Percentiles rank a stretch among this genome's conserved stretches.
Evolutionary conservation across 371 early-diverging fungal species (phyloP).

Genomic region (Mucor velutinosus): DNA sequence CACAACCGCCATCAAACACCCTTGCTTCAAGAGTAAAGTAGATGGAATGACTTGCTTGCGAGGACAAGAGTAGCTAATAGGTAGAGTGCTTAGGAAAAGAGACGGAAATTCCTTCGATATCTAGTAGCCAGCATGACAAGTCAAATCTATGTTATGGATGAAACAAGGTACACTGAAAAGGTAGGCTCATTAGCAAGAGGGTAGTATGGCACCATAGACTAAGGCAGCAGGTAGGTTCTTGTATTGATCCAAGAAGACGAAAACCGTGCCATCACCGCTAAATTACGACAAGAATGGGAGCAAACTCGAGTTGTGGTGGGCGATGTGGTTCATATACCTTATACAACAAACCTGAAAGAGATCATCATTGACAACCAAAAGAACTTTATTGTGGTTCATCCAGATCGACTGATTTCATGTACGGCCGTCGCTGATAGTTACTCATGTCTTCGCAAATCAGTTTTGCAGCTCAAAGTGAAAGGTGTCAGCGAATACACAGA

Average conservation of each 20-base stretch:
- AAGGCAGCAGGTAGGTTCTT: conserved; percentile 12
- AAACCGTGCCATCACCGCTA: conserved; percentile 11
- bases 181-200: neutral
- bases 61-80: neutral
- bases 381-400: conserved; percentile 71
- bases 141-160: neutral
- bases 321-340: conserved; percentile 57
- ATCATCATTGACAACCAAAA: conserved; percentile 53
- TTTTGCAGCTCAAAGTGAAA: conserved; percentile 69
- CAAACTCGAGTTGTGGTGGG: conserved; percentile 45
- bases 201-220: neutral
- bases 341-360: conserved; percentile 9
- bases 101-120: conserved; percentile 14
- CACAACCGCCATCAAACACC: neutral
- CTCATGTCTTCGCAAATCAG: conserved; percentile 73
- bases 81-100: neutral
- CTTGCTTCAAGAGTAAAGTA: neutral
- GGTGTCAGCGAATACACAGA: conserved; percentile 51
- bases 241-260: conserved; percentile 25
- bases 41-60: neutral
- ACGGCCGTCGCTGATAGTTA: conserved; percentile 79
- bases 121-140: conserved; percentile 6
- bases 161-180: conserved; percentile 13
- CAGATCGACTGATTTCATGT: conserved; percentile 79
- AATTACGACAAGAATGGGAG: conserved; percentile 51